These are phyloP conservation scores for Colletotrichum tropicale DNA, from an alignment of 2,329 filamentous ascomycete species.

Conservation along the genomic window DNA sequence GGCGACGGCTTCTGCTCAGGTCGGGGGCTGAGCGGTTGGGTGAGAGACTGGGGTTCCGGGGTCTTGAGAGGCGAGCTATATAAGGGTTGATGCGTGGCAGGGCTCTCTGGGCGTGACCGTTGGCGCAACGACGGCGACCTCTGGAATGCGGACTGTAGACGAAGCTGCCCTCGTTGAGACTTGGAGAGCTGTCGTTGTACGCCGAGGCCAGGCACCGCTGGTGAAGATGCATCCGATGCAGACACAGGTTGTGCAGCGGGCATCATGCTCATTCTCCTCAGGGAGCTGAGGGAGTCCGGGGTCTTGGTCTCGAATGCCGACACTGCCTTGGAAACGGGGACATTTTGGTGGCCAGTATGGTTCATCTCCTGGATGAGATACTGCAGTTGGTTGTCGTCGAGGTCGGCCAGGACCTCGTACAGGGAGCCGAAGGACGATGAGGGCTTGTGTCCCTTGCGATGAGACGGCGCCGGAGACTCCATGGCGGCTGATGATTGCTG, in stretches of 20 bases:
- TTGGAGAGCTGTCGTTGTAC: slow-evolving; percentile 4
- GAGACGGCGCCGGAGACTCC: not conserved
- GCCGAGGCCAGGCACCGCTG: not conserved
- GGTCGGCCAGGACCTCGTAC: slow-evolving; percentile 18
- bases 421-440: slow-evolving; percentile 8
- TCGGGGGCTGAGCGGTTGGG: not conserved
- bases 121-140: not conserved
- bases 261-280: not conserved
- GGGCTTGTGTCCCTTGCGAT: not conserved
- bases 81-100: not conserved
- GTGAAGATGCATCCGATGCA: not conserved
- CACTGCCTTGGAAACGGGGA: slow-evolving; percentile 14
- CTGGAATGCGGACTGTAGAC: slow-evolving; percentile 8
- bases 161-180: slow-evolving; percentile 10
- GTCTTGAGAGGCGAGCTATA: not conserved
- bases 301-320: slow-evolving; percentile 4
- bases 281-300: not conserved
- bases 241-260: not conserved
- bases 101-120: not conserved
- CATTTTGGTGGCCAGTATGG: slow-evolving; percentile 15
- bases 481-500: not conserved
- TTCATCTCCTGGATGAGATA: slow-evolving; percentile 22
- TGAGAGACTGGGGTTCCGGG: not conserved
- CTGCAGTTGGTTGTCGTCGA: slow-evolving; percentile 16
- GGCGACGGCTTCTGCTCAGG: not conserved